These are phyloP conservation scores for Arachnopeziza araneosa DNA, from an alignment of 2,329 filamentous ascomycete genomes.

Conservation along the genomic window DNA sequence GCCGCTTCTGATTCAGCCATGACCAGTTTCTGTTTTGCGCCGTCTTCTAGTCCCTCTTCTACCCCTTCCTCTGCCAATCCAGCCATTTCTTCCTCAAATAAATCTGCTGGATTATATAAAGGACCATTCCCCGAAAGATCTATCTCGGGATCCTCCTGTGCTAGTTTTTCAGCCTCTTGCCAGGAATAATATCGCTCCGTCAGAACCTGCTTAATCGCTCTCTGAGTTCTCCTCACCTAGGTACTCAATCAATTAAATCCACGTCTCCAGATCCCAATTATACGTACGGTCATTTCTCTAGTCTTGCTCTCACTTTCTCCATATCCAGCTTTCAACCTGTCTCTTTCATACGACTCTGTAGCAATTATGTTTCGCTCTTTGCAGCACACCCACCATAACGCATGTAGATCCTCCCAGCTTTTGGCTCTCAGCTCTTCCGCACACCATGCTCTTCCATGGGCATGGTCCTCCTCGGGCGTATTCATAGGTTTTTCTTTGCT, in stretches of 20 bases:
- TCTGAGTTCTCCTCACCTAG: slow-evolving; percentile 73
- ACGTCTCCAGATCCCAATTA: not conserved
- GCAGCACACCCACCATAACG: slow-evolving; percentile 89
- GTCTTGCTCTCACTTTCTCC: slow-evolving; percentile 61
- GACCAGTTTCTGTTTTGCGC: not conserved
- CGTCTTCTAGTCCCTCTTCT: slow-evolving; percentile 4
- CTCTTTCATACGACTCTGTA: slow-evolving; percentile 68
- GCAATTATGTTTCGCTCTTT: slow-evolving; percentile 85
- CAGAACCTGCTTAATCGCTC: slow-evolving; percentile 74
- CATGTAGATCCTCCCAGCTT: slow-evolving; percentile 89
- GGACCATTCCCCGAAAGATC: slow-evolving; percentile 35
- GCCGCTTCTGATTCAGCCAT: not conserved
- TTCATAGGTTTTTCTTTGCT: slow-evolving; percentile 61
- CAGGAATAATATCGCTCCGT: slow-evolving; percentile 87
- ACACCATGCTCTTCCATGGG: slow-evolving; percentile 78
- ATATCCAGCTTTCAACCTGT: slow-evolving; percentile 63
- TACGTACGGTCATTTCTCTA: slow-evolving; percentile 62
- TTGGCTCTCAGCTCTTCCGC: slow-evolving; percentile 81
- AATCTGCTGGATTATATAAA: slow-evolving; percentile 24
- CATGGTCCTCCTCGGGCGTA: slow-evolving; percentile 63
- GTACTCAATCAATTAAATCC: slow-evolving; percentile 10
- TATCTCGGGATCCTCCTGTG: slow-evolving; percentile 61
- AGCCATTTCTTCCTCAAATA: slow-evolving; percentile 18
- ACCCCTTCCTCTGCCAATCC: slow-evolving; percentile 30
- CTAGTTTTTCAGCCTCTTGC: slow-evolving; percentile 67